Base-by-base conservation (phyloP, 2,329 filamentous ascomycete species). In the Macroventuria anomochaeta region DNA sequence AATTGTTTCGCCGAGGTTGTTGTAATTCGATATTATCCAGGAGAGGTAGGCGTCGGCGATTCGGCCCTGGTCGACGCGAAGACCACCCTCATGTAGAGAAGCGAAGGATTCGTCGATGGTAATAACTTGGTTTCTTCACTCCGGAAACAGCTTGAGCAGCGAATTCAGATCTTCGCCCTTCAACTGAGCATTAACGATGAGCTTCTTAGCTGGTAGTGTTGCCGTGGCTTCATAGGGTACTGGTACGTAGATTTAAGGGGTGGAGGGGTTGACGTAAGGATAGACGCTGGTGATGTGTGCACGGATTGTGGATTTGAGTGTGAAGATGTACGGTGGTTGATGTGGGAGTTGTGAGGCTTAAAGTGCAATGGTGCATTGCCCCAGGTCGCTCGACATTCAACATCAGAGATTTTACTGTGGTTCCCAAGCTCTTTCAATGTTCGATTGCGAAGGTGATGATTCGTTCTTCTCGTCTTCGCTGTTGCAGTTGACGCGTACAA, bases 91-190 rank as follows among this genome's bases (percentile, higher is more conserved):
- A 31, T 63, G 53, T 11, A 61, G 41, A 3, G 53, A 38, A 8
- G 59, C 46, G 33, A 65, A 65, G 4, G 46, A 43, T 2, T 34
- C 15, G 34, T 57, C 38, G 13, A 65, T 38, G 59, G 46, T 68
- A 64, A 34, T 71, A 69, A 60, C 79, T 76, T 78, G 52, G 67
- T 69, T 65, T 78, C 80, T 70, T 44, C 73, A 81, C 2, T n/a
- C 15, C 1, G 61, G 57, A 17, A 44, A 48, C 5, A 59, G 18
- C 5, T 32, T 28, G 11, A 55, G 39, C 5, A 59, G 46, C 61
- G 61, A 67, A n/a, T 42, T 53, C 0, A 58, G 46, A 25, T 64
- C 61, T 25, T 67, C 61, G 12, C 46, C 44, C 10, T 53, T 41
- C 20, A 63, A 43, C 18, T 39, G 46, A 2, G 46, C 46, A 46